Conservation (phyloP, 495 filamentous ascomycete species). For the Jackrogersella minutella region DNA sequence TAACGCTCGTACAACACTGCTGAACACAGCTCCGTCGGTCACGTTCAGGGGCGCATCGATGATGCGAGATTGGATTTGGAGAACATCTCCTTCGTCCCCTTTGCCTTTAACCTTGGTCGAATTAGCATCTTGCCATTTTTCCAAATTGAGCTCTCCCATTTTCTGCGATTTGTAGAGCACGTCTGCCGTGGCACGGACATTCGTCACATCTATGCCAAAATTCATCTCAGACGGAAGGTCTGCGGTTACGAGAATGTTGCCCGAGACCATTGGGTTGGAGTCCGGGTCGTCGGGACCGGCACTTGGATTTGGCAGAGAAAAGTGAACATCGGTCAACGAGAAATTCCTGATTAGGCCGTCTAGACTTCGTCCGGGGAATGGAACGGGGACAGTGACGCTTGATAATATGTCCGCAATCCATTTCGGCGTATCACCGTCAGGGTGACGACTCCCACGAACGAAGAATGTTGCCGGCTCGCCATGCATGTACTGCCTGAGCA, state of each 20-base stretch:
- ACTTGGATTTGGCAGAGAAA: slow-evolving; percentile 78
- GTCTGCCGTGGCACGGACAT: slow-evolving; percentile 76
- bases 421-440: slow-evolving; percentile 69
- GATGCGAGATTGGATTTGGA: slow-evolving; percentile 77
- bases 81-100: slow-evolving; percentile 59
- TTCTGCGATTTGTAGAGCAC: slow-evolving; percentile 77
- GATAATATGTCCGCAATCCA: slow-evolving; percentile 85
- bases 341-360: slow-evolving; percentile 87
- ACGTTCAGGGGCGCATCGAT: slow-evolving; percentile 81
- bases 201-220: slow-evolving; percentile 76
- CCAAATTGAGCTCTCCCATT: slow-evolving; percentile 78
- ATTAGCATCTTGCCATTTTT: slow-evolving; percentile 84
- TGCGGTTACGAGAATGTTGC: slow-evolving; percentile 78
- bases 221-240: slow-evolving; percentile 84
- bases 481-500: slow-evolving; percentile 82
- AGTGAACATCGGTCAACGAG: slow-evolving; percentile 81
- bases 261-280: slow-evolving; percentile 78
- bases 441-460: slow-evolving; percentile 75
- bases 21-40: slow-evolving; percentile 77
- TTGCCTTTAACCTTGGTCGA: slow-evolving; percentile 71
- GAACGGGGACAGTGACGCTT: slow-evolving; percentile 82
- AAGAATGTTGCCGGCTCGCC: slow-evolving; percentile 79
- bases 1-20: slow-evolving; percentile 75
- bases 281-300: slow-evolving; percentile 79
- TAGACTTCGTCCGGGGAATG: slow-evolving; percentile 80